A percentile compares a stretch with the other conserved stretches of the same genome.
Evolutionary conservation across 208 protist genomes (phyloP).

Genomic region (Endotrypanum monterogeii): DNA sequence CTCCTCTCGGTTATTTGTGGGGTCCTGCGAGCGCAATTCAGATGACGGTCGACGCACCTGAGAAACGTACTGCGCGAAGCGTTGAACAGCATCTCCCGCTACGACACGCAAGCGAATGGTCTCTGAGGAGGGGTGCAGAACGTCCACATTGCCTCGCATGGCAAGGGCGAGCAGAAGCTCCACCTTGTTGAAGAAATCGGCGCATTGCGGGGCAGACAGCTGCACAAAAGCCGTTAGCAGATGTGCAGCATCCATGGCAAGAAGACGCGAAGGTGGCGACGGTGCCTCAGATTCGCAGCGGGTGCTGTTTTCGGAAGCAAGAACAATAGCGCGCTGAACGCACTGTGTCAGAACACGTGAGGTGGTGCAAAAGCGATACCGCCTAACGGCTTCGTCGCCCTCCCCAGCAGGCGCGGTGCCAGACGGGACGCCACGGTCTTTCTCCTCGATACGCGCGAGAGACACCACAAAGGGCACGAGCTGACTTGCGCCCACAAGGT

Average conservation of each 20-base stretch:
- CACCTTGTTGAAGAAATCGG: slow-evolving; percentile 13
- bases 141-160: background rate
- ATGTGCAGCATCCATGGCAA: slow-evolving; percentile 13
- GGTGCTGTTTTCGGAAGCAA: slow-evolving; percentile 1
- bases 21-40: background rate
- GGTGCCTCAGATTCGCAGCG: background rate
- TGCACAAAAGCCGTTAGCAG: slow-evolving; percentile 27
- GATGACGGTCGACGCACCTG: background rate
- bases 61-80: slow-evolving; percentile 6
- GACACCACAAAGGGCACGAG: slow-evolving; percentile 58
- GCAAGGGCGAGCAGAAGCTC: slow-evolving; percentile 13
- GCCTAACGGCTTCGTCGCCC: background rate
- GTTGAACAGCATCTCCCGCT: slow-evolving; percentile 3
- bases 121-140: background rate
- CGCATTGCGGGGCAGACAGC: slow-evolving; percentile 22
- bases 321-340: slow-evolving; percentile 16
- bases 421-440: background rate
- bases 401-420: background rate
- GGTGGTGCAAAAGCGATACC: slow-evolving; percentile 22
- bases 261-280: slow-evolving; percentile 6
- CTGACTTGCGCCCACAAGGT: slow-evolving; percentile 50
- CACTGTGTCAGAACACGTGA: slow-evolving; percentile 26
- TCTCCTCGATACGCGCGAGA: slow-evolving; percentile 28
- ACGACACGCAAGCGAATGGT: slow-evolving; percentile 10
- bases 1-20: background rate